Percentiles rank a stretch among this genome's conserved stretches.
phyloP scores from a whole-genome alignment of 148 eudicot species.

The Simmondsia chinensis region DNA sequence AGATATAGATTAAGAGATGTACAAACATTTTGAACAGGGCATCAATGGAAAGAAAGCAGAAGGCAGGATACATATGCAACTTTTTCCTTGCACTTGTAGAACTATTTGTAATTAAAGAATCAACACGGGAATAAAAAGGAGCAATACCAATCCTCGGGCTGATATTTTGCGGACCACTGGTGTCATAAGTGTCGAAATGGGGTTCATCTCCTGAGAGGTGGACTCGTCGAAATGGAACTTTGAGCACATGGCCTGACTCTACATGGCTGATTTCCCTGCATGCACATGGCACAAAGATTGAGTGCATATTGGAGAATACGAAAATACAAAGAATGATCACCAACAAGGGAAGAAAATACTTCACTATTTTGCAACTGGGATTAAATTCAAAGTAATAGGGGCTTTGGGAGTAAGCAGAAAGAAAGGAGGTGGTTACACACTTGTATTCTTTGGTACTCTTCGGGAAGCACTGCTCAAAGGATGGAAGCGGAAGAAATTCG shows the following conservation, averaged over 20 bases:
- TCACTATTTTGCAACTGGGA: not conserved
- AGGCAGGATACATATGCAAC: no score
- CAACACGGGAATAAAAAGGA: not conserved
- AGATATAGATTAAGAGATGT: no score
- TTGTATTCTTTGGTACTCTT: conserved; percentile 84
- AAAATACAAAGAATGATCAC: no score
- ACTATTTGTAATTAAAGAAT: not conserved
- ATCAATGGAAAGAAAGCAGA: no score
- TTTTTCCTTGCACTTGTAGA: no score
- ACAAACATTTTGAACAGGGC: no score
- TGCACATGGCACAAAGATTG: not conserved
- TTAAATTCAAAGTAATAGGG: no score
- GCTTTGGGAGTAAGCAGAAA: not conserved
- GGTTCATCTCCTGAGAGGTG: conserved; percentile 87
- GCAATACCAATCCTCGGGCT: conserved; percentile 64
- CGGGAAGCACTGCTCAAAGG: conserved; percentile 90
- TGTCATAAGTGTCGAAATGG: conserved; percentile 90
- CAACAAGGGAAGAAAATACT: not conserved
- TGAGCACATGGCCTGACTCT: conserved; percentile 76
- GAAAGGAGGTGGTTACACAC: conserved; percentile 16
- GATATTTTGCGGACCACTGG: conserved; percentile 92
- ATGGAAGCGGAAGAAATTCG: conserved; percentile 89
- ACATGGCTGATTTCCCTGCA: conserved; percentile 74
- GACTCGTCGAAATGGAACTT: conserved; percentile 85
- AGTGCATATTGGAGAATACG: not conserved